phyloP scores from a whole-genome alignment of 176 grass and related monocot species.

The Avena sativa region DNA sequence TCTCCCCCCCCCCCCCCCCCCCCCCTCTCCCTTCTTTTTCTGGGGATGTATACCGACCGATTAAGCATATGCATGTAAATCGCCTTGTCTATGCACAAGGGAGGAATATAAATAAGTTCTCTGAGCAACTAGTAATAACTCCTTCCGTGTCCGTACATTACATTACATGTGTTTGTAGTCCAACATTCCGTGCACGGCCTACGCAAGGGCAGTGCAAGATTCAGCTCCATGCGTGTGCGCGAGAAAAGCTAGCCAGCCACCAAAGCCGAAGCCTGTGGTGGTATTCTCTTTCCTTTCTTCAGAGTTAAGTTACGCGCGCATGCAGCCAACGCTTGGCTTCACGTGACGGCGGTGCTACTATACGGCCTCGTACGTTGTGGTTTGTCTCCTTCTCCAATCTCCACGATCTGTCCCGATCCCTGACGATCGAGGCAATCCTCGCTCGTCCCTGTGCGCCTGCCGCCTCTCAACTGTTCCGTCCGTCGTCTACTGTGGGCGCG shows the following conservation, averaged over 20 bases:
- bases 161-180: too few species aligned
- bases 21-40: conserved; percentile 11
- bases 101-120: not conserved
- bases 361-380: conserved; percentile 2
- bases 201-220: too few species aligned
- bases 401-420: not conserved
- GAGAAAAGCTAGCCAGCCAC: not conserved
- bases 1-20: too few species aligned
- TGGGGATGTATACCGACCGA: conserved; percentile 12
- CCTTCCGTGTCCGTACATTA: not conserved
- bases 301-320: not conserved
- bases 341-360: conserved; percentile 19
- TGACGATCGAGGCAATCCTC: not conserved
- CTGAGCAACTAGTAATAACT: not conserved
- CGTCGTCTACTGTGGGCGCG: not conserved
- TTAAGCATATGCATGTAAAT: conserved; percentile 1
- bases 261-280: not conserved
- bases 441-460: not conserved
- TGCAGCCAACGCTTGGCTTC: not conserved
- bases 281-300: not conserved
- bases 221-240: not conserved
- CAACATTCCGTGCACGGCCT: too few species aligned
- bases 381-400: conserved; percentile 22
- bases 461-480: not conserved
- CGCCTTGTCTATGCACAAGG: not conserved